Percentiles rank a stretch among this genome's conserved stretches.
phyloP scores from a whole-genome alignment of 257 asterid genomes.

The Nicotiana undulata region DNA sequence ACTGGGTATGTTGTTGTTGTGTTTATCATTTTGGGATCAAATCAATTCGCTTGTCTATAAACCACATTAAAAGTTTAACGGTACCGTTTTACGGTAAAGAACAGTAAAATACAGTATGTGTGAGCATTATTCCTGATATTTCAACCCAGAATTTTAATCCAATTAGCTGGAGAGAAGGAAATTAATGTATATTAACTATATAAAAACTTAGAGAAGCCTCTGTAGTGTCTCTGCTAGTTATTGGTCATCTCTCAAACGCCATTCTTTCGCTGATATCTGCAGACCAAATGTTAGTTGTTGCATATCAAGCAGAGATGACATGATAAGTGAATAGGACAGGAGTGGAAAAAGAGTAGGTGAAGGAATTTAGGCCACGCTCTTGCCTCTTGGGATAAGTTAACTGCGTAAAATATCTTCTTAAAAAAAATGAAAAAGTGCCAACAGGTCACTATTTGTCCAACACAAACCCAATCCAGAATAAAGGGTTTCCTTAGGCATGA shows the following conservation, averaged over 20 bases:
- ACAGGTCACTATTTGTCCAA: neutral
- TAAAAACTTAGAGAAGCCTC: neutral
- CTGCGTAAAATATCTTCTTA: neutral
- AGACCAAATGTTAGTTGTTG: neutral
- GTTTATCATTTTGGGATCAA: too few species aligned
- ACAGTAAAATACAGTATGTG: too few species aligned
- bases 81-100: too few species aligned
- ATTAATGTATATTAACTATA: too few species aligned
- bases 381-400: neutral
- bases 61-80: too few species aligned
- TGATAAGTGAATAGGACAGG: neutral
- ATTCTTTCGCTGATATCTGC: conserved; percentile 11
- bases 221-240: neutral
- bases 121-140: too few species aligned
- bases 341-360: neutral
- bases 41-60: too few species aligned
- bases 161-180: too few species aligned
- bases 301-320: neutral
- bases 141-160: too few species aligned
- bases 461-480: neutral
- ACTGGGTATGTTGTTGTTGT: too few species aligned
- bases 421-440: neutral
- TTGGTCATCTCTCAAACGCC: conserved; percentile 8
- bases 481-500: neutral
- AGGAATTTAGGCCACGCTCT: neutral